phyloP scores from a whole-genome alignment of 176 grass and related monocot genomes.

The Hordeum vulgare region MorexV3_pseudomolecules_assembly NC_058518.1:452373457-452373956 shows the following conservation, averaged over 20 bases:
- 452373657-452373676: neutral
- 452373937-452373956: neutral
- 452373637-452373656: neutral
- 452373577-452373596: slow-evolving; percentile 6
- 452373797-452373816: neutral
- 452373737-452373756: neutral
- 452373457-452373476: slow-evolving; percentile 93
- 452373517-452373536: slow-evolving; percentile 97
- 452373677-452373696: neutral
- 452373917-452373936: neutral
- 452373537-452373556: neutral
- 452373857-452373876: slow-evolving; percentile 71
- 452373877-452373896: slow-evolving; percentile 78
- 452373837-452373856: slow-evolving; percentile 95
- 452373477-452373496: slow-evolving; percentile 98
- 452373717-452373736: neutral
- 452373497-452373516: slow-evolving; percentile 91
- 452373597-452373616: slow-evolving; percentile 1
- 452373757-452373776: neutral
- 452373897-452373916: slow-evolving; percentile 98
- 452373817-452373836: slow-evolving; percentile 96
- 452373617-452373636: neutral
- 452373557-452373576: neutral
- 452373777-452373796: neutral
- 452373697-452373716: neutral